Evolutionary conservation across 2,329 filamentous ascomycete genomes (phyloP).

Genomic region (Chrysoporthe cubensis): DNA sequence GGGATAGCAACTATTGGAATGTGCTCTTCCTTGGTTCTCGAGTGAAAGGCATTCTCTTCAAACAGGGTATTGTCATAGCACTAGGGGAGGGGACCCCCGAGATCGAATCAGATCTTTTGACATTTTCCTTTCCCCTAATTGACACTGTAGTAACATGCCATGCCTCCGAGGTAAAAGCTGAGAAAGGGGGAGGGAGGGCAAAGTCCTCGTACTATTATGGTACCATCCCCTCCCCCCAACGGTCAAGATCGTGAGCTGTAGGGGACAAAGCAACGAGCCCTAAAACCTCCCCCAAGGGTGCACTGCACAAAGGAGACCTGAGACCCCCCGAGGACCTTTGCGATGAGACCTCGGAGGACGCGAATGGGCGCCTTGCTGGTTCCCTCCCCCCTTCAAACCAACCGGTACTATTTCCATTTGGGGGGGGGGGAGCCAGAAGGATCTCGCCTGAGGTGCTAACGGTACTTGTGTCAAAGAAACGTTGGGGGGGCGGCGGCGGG

Average conservation of each 20-base stretch:
- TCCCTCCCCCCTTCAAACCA: neutral
- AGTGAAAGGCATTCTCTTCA: slow-evolving; percentile 18
- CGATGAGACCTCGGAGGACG: neutral
- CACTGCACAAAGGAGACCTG: no score
- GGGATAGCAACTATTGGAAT: slow-evolving; percentile 30
- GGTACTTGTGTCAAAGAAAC: slow-evolving; percentile 2
- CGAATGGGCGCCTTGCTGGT: no score
- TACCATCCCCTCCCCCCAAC: no score
- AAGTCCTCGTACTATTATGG: no score
- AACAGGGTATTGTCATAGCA: slow-evolving; percentile 16
- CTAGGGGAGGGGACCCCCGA: slow-evolving; percentile 6
- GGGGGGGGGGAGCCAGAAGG: neutral
- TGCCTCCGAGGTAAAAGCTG: neutral
- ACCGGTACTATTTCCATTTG: slow-evolving; percentile 7
- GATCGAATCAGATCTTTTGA: slow-evolving; percentile 17
- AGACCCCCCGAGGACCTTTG: slow-evolving; percentile 13
- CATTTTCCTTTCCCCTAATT: slow-evolving; percentile 8
- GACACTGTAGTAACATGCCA: neutral
- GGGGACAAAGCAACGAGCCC: no score
- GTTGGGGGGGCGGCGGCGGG: neutral
- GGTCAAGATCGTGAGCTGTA: no score
- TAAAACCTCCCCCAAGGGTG: no score
- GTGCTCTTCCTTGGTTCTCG: slow-evolving; percentile 3
- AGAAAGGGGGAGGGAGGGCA: no score
- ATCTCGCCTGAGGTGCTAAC: neutral